Conservation (phyloP, 2,329 filamentous ascomycete species). For the Ciborinia camelliae region DNA sequence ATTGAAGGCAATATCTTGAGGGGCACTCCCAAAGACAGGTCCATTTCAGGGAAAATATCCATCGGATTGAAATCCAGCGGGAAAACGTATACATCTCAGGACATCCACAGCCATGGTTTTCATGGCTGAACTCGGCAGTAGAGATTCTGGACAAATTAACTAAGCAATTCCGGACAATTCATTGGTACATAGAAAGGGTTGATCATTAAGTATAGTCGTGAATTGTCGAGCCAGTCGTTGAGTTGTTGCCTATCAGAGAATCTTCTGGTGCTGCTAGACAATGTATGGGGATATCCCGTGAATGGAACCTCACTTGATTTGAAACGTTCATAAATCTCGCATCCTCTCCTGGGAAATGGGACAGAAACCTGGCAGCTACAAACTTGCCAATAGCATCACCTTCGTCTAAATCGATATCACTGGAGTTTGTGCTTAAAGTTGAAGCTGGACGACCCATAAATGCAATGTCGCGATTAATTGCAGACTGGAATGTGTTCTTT, state of each 20-base stretch:
- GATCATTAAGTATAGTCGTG: neutral
- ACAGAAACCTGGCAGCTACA: neutral
- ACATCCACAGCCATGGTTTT: neutral
- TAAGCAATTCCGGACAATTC: neutral
- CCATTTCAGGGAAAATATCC: neutral
- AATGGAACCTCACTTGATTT: neutral
- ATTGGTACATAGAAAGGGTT: neutral
- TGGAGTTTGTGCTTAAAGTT: neutral
- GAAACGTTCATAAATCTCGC: neutral
- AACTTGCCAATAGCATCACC: neutral
- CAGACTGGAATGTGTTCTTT: neutral
- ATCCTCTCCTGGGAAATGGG: neutral
- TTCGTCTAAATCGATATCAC: conserved; percentile 15
- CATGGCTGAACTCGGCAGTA: conserved; percentile 1
- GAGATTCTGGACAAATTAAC: neutral
- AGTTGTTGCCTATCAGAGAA: neutral
- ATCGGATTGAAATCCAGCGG: neutral
- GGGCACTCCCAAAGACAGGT: neutral
- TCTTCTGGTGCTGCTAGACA: neutral
- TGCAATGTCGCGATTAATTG: neutral
- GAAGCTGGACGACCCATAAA: conserved; percentile 12
- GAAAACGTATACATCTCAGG: conserved; percentile 1
- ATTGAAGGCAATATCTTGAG: neutral
- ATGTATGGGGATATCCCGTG: neutral
- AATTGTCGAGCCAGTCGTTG: neutral